Base-by-base conservation (phyloP, 2,329 filamentous ascomycete species). In the Neonectria neomacrospora region DNA sequence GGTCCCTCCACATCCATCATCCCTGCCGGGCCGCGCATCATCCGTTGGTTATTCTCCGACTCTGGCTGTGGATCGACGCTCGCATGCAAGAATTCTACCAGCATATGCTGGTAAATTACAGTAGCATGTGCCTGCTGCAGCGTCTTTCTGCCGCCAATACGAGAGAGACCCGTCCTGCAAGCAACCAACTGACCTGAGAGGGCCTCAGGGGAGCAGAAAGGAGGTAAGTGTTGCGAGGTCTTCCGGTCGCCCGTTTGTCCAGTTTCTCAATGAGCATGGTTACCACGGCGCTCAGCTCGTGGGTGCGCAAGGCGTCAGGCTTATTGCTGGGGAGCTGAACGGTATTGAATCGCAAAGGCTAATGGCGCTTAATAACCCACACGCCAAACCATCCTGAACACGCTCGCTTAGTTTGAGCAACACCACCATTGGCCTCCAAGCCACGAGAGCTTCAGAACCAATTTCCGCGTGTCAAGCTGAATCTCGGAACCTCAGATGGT, bases 1-100 rank as follows among this genome's bases (percentile, higher is more conserved):
- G 32, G 32, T 12, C 10, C 45, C 23, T 22, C 45, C 53, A 20
- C 48, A 58, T 50, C 60, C 60, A 50, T 51, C 22, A 63, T 34
- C 60, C 60, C 51, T 63, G 60, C 44, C 6, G 8, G 37, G n/a
- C 32, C 42, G 48, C 60, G 48, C 60, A 58, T 63, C 54, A 48
- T 26, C 41, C 53, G 47, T 54, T 51, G 34, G 44, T 61, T 64
- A 64, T 64, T 64, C 34, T 61, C 61, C 61, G 61, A 64, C 23
- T 51, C 22, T 44, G 42, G 30, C 18, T 26, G 54, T 54, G 44
- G 26, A 44, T 23, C 60, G 44, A 54, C 41, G 54, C 20, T 45
- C 41, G 3, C 44, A 56, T 10, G 28, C 34, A 32, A 41, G 30
- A 53, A 39, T 39, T 37, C 32, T 37, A 18, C 10, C 10, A 28